Evolutionary conservation across 75 land plant genomes (phyloP), one percentile per base, ranked within the genome.

Genomic region (Cupressus sempervirens): DNA sequence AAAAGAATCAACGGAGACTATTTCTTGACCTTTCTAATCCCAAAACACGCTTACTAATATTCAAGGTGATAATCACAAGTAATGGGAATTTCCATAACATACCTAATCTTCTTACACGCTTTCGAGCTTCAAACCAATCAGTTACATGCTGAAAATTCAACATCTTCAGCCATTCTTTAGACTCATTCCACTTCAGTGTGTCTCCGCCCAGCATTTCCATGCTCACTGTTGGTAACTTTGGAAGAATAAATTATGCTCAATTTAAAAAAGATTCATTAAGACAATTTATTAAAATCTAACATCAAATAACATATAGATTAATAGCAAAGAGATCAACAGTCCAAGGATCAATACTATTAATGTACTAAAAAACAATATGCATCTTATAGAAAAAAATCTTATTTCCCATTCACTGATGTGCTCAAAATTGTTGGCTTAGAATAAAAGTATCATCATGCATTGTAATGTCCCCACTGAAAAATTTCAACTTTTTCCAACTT

Each of bases 81-180:
- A 40, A 40, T 38, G 46, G 10, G 41, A 36, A 8, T 76, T 7
- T 38, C 12, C 80, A 73, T 76, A 76, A 77, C 80, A 26, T 77
- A 77, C 80, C 80, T 46, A 77, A 77, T 77, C 80, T 77, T 26
- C 30, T 77, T 7, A 45, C 41, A 9, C 11, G 29, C 3, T 77
- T 77, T 41, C 80, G 43, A 23, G 80, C 80, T 43, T 46, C 80
- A 77, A 77, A 77, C 80, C 80, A 77, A 43, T 77, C 48, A 43
- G 26, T 77, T 23, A 41, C 80, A 77, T 77, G 80, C 45, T 77
- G 80, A 29, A 77, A 15, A 38, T 77, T 26, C 43, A 77, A 77
- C 16, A 7, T 26, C 80, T 43, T 41, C 80, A 77, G 46, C 80
- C 80, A 77, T 40, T 77, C 23, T 43, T 77, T 77, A 41, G 80